Evolutionary conservation across 306 rosid species (phyloP).

Genomic region (Pueraria montana): DNA sequence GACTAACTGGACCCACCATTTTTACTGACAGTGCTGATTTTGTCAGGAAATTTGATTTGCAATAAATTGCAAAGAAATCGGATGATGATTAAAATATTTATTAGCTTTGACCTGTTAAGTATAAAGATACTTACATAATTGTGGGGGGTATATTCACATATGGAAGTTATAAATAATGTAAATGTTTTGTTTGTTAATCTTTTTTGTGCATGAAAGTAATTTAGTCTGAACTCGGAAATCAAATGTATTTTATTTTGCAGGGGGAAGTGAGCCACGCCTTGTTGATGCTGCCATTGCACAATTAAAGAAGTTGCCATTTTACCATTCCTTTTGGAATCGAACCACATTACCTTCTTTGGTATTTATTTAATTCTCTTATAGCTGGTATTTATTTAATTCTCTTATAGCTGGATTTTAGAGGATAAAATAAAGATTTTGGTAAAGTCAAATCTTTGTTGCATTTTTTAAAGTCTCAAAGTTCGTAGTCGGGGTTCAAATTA

Average conservation of each 20-base stretch:
- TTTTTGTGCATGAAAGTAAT: constrained; percentile 3
- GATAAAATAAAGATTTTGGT: not conserved
- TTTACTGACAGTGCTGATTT: not conserved
- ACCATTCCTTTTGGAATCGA: constrained; percentile 99
- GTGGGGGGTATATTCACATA: constrained; percentile 10
- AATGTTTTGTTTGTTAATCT: not conserved
- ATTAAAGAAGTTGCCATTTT: constrained; percentile 90
- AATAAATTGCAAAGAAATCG: constrained; percentile 11
- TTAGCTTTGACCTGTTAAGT: not conserved
- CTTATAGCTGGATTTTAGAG: not conserved
- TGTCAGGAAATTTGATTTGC: constrained; percentile 3
- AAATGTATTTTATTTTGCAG: constrained; percentile 57
- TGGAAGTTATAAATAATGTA: not conserved
- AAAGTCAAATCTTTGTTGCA: not conserved
- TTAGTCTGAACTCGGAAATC: not conserved
- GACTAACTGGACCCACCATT: not conserved
- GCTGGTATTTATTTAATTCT: constrained; percentile 50
- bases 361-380: constrained; percentile 43
- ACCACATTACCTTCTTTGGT: constrained; percentile 96
- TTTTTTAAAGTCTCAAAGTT: not conserved
- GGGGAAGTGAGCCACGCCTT: constrained; percentile 90
- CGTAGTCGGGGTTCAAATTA: not conserved
- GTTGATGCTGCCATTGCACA: constrained; percentile 88
- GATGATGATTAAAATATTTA: constrained; percentile 18
- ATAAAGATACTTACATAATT: constrained; percentile 2